These are phyloP conservation scores for Penicillium fimorum DNA, from an alignment of 495 filamentous ascomycete species.

Conservation along the genomic window DNA sequence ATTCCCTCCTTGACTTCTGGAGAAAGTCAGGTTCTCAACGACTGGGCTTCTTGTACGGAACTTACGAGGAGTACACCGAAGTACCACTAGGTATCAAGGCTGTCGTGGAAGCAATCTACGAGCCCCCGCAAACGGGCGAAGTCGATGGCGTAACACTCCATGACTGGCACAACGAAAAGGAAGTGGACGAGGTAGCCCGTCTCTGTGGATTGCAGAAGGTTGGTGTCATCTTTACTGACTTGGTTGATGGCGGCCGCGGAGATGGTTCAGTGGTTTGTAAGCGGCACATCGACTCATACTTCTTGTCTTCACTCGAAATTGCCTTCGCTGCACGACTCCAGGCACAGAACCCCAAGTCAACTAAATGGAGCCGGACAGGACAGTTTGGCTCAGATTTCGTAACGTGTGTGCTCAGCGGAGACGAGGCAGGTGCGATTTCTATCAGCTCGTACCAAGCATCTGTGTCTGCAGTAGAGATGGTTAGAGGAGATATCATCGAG, in stretches of 20 bases:
- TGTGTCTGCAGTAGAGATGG: conserved; percentile 95
- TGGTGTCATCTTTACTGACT: conserved; percentile 93
- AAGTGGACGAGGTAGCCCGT: conserved; percentile 75
- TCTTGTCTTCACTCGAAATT: conserved; percentile 88
- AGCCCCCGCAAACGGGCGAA: conserved; percentile 88
- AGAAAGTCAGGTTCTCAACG: conserved; percentile 74
- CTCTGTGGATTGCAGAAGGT: conserved; percentile 87
- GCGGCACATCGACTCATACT: conserved; percentile 93
- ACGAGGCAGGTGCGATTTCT: conserved; percentile 82
- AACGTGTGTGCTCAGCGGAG: conserved; percentile 89
- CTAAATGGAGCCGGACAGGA: conserved; percentile 96
- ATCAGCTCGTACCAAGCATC: conserved; percentile 94
- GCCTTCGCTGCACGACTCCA: conserved; percentile 85
- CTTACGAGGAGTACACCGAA: conserved; percentile 86
- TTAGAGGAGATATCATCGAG: conserved; percentile 90
- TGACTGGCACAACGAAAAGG: conserved; percentile 84
- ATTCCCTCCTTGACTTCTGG: conserved; percentile 90
- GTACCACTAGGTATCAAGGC: conserved; percentile 95
- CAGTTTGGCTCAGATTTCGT: conserved; percentile 96
- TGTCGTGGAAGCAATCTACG: conserved; percentile 96
- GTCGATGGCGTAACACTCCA: conserved; percentile 86
- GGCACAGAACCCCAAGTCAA: conserved; percentile 80
- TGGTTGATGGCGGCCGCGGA: conserved; percentile 76
- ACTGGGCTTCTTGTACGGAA: conserved; percentile 87
- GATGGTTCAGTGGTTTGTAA: conserved; percentile 90